phyloP scores from a whole-genome alignment of 495 filamentous ascomycete genomes.

The Daldinia childiae region DNA sequence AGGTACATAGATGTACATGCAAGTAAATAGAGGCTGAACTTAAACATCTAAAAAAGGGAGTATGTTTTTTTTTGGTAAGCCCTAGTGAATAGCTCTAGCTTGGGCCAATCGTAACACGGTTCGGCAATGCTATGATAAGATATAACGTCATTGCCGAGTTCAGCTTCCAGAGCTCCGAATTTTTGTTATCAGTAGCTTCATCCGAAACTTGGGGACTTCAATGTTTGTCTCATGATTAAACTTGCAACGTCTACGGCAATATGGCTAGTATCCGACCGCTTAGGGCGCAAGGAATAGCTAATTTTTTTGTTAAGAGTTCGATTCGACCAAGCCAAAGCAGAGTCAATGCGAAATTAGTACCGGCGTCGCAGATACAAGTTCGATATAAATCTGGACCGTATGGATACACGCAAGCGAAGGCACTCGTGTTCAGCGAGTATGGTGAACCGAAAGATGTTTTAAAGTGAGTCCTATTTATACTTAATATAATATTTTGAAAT shows the following conservation, averaged over 20 bases:
- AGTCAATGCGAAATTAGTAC: background rate
- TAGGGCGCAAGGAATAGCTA: conserved; percentile 22
- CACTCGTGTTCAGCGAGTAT: conserved; percentile 83
- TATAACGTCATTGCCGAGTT: conserved; percentile 41
- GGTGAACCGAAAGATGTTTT: conserved; percentile 88
- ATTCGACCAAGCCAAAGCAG: conserved; percentile 25
- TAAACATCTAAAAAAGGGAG: conserved; percentile 15
- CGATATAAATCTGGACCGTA: conserved; percentile 68
- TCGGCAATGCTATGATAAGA: conserved; percentile 34
- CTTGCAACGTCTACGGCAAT: conserved; percentile 7
- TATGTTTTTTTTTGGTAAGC: conserved; percentile 31
- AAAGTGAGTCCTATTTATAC: conserved; percentile 56
- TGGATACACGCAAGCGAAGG: conserved; percentile 96
- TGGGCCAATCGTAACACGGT: conserved; percentile 21
- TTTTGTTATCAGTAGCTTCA: conserved; percentile 2
- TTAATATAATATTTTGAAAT: background rate
- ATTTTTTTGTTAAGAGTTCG: conserved; percentile 17
- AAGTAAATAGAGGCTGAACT: conserved; percentile 12
- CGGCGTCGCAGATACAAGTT: conserved; percentile 22
- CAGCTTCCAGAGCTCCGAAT: conserved; percentile 40
- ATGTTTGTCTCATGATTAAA: background rate
- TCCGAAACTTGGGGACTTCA: conserved; percentile 1
- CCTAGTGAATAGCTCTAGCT: conserved; percentile 11
- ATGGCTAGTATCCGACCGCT: conserved; percentile 38
- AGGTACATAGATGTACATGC: background rate